Evolutionary conservation across 352 stramenopile genomes (phyloP), one percentile per base, ranked within the genome.

Genomic region (Achlya hypogyna): DNA sequence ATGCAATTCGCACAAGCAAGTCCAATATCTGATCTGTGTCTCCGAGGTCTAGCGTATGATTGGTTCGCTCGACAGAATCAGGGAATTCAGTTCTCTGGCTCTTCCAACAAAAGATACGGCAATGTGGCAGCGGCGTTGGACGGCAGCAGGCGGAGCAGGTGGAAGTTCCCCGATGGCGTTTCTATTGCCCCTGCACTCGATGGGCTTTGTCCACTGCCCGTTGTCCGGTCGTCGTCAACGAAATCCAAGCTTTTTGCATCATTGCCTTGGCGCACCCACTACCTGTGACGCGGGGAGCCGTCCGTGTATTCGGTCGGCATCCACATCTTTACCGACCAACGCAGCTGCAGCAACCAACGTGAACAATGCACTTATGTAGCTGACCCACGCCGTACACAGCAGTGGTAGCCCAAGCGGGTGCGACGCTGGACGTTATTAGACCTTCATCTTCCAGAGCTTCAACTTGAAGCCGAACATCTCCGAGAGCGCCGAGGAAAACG

Each of bases 401-500:
- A n/a, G 6, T 42, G 34, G 34, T 6, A 45, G 2, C 6, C 38
- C 38, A 45, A 45, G n/a, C 12, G n/a, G 2, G 38, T 18, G 38
- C 38, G n/a, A 3, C 38, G 6, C 6, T 10, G 31, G 14, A 20
- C 49, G 29, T 6, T 6, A 34, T 71, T 86, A 89, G 54, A 80
- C 78, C 71, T 93, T 93, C 63, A 96, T 81, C 72, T 96, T 95
- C 78, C 87, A 92, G 16, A 95, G 74, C 80, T 95, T 95, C 62
- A 95, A 78, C 72, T 95, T 96, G 72, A 96, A 96, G 70, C 88
- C 88, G 64, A 96, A 93, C 58, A 94, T 89, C 71, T 96, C 88
- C 18, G 84, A 95, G 49, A 90, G 84, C 3, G 87, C 88, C 45
- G 86, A 93, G 59, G 84, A 94, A 60, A 96, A 93, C 42, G 88